Conservation (phyloP, 768 basidiomycete genomes). For the Boletus reticuloceps region DNA sequence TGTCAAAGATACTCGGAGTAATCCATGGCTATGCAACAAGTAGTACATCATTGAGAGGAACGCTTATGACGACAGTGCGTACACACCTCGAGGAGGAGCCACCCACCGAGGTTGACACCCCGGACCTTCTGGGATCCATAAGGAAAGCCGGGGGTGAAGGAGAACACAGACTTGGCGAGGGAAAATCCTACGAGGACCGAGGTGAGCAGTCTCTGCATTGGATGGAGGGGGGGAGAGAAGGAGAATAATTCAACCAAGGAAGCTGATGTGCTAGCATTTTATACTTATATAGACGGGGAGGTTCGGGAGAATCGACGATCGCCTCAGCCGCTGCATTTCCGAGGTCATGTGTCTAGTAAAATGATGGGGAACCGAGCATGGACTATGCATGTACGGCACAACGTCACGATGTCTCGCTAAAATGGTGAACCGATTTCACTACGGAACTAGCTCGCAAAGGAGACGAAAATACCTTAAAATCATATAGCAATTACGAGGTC, state of each 20-base stretch:
- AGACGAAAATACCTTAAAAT: background rate
- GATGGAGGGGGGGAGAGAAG: slow-evolving; percentile 48
- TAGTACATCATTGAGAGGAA: slow-evolving; percentile 37
- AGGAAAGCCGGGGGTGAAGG: slow-evolving; percentile 56
- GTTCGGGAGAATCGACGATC: background rate
- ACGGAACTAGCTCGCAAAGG: background rate
- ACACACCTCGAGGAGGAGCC: slow-evolving; percentile 53
- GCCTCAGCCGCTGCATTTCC: slow-evolving; percentile 5
- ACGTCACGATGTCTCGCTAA: too few relatives aligned
- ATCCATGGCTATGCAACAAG: slow-evolving; percentile 67
- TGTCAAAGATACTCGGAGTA: slow-evolving; percentile 69
- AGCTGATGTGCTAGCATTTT: slow-evolving; percentile 4
- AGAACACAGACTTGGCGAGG: slow-evolving; percentile 24
- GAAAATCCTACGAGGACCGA: slow-evolving; percentile 29
- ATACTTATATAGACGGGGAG: slow-evolving; percentile 11
- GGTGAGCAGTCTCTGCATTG: slow-evolving; percentile 10
- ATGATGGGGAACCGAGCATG: background rate
- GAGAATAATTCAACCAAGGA: slow-evolving; percentile 33
- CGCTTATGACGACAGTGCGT: background rate
- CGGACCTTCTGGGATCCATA: slow-evolving; percentile 75
- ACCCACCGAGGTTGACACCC: slow-evolving; percentile 80
- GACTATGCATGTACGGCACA: background rate
- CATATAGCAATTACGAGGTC: background rate
- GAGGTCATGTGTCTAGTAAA: slow-evolving; percentile 5
- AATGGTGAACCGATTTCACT: too few relatives aligned